phyloP scores from a whole-genome alignment of 108 stramenopile species.

The Chaetoceros muelleri region DNA sequence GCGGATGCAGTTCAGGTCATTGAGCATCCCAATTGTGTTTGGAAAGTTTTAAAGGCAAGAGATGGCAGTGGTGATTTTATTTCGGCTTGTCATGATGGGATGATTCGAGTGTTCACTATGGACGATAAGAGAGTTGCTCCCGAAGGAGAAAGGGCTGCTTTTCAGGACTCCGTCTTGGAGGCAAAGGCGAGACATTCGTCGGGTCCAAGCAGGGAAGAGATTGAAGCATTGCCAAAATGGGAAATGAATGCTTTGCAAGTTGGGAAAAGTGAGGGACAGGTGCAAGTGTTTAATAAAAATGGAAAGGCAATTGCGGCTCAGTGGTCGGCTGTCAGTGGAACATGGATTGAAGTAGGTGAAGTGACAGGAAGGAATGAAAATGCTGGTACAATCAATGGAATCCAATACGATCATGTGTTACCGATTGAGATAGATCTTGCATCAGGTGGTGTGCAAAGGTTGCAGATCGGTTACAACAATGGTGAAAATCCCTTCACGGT shows the following conservation, averaged over 20 bases:
- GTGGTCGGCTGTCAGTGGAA: slow-evolving; percentile 65
- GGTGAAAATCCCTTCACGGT: slow-evolving; percentile 95
- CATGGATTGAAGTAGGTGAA: slow-evolving; percentile 95
- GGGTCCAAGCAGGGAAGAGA: slow-evolving; percentile 73
- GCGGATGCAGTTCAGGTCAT: slow-evolving; percentile 36
- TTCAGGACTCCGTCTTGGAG: slow-evolving; percentile 42
- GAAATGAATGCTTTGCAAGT: slow-evolving; percentile 47
- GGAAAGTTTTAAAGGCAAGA: slow-evolving; percentile 38
- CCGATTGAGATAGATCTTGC: slow-evolving; percentile 91
- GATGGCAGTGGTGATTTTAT: slow-evolving; percentile 58
- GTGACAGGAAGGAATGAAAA: slow-evolving; percentile 78
- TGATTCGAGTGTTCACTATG: slow-evolving; percentile 65
- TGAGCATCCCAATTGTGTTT: slow-evolving; percentile 66
- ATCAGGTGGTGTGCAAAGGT: slow-evolving; percentile 69
- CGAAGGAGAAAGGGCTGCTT: slow-evolving; percentile 39
- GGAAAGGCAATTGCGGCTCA: slow-evolving; percentile 89
- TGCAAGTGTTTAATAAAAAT: slow-evolving; percentile 83
- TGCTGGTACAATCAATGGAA: slow-evolving; percentile 68
- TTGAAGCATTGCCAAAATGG: slow-evolving; percentile 83
- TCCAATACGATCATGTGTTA: slow-evolving; percentile 84
- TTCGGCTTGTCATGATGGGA: slow-evolving; percentile 84
- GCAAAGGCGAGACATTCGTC: slow-evolving; percentile 28
- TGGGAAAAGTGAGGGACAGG: slow-evolving; percentile 83
- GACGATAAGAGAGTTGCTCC: slow-evolving; percentile 53
- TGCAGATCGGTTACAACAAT: slow-evolving; percentile 92